phyloP scores from a whole-genome alignment of 495 filamentous ascomycete genomes.

The Daldinia grandis region DNA sequence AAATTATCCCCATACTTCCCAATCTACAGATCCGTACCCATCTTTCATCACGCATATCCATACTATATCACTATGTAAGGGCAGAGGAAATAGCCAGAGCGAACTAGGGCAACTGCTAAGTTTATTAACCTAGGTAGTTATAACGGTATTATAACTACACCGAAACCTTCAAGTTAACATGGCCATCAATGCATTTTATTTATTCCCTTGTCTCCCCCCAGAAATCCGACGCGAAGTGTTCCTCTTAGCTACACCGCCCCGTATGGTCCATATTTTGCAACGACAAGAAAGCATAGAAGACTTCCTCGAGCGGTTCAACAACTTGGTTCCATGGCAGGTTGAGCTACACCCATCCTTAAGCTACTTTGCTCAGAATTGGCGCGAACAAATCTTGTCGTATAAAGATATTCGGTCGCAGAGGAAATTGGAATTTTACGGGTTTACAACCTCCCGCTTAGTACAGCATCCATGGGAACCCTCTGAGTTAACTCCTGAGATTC shows the following conservation, averaged over 20 bases:
- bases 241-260: conserved; percentile 27
- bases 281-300: not conserved
- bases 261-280: conserved; percentile 15
- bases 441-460: not conserved
- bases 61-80: not conserved
- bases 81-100: not conserved
- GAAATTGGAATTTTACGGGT: conserved; percentile 4
- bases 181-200: conserved; percentile 1
- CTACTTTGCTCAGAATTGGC: conserved; percentile 11
- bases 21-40: not conserved
- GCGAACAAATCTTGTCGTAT: not conserved
- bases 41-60: not conserved
- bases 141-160: no score
- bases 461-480: conserved; percentile 1
- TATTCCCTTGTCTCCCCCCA: conserved; percentile 15
- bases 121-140: not conserved
- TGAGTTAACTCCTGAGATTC: not conserved
- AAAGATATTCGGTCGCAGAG: not conserved
- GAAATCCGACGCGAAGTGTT: conserved; percentile 23
- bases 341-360: conserved; percentile 4
- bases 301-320: not conserved
- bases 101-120: not conserved
- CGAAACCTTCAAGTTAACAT: not conserved
- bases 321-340: not conserved
- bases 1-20: not conserved